Evolutionary conservation across 805 yeast species (phyloP).

Genomic region (Lachancea mirantina): DNA sequence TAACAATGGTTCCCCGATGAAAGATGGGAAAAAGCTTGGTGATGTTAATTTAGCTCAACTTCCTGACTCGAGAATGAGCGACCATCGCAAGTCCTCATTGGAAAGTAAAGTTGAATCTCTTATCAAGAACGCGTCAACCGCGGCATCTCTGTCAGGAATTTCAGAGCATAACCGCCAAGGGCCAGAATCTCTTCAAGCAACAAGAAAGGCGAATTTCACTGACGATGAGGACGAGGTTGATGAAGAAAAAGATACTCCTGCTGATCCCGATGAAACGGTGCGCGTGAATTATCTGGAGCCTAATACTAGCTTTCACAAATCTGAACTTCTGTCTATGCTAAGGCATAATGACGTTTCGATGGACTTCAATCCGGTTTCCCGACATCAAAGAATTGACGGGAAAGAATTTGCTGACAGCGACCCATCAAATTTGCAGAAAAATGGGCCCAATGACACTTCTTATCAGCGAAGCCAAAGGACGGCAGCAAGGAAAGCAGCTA

Average conservation of each 20-base stretch:
- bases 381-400: conserved; percentile 21
- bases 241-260: conserved; percentile 9
- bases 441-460: conserved; percentile 26
- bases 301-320: conserved; percentile 23
- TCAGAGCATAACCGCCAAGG: conserved; percentile 15
- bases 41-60: conserved; percentile 27
- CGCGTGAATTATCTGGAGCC: conserved; percentile 13
- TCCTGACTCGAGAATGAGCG: conserved; percentile 13
- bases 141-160: no score
- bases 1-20: conserved; percentile 27
- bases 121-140: conserved; percentile 13
- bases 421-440: conserved; percentile 23
- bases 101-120: conserved; percentile 19
- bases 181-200: conserved; percentile 12
- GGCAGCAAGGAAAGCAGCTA: conserved; percentile 29
- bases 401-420: conserved; percentile 25
- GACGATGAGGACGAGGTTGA: conserved; percentile 16
- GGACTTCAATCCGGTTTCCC: conserved; percentile 7
- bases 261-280: conserved; percentile 16
- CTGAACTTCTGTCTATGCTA: conserved; percentile 23
- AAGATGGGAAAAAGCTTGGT: conserved; percentile 16
- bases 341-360: conserved; percentile 20
- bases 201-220: conserved; percentile 19
- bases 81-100: conserved; percentile 22
- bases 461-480: conserved; percentile 23